Base-by-base conservation (phyloP, 2,329 filamentous ascomycete species). In the Stachybotrys elegans region DNA sequence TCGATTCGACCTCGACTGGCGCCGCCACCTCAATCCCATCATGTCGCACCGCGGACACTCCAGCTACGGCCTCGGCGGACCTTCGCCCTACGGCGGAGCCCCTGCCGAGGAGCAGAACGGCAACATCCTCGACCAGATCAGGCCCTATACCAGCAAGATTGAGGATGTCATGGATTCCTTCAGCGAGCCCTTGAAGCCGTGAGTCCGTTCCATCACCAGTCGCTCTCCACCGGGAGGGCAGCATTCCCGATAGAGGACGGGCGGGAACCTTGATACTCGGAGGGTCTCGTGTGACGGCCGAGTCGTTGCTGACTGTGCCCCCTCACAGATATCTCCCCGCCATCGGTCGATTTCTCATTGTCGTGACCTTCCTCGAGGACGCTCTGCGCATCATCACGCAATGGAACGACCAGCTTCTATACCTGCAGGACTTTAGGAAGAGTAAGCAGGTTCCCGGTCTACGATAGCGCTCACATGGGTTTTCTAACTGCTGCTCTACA, bases 341-440 rank as follows among this genome's bases (percentile, higher is more conserved):
- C 53, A 92, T 98, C 72, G 93, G 93, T 54, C 88, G 93, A 55
- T 97, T 97, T 69, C 71, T 98, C 55, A 98, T 98, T 57, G 93
- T 98, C 45, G 93, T 97, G 43, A 98, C 93, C 50, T 98, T 98
- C 72, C 77, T 98, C 57, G 93, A 98, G 70, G 93, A 98, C 73
- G 89, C 91, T 40, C 75, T 98, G 50, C 83, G 93, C 64, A 98
- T 98, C 69, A 75, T 97, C 57, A 98, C 93, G 55, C 93, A 98
- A 82, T 98, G 93, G 91, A 83, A 66, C 62, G 93, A 97, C 65
- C 93, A 98, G 75, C 79, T 98, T 48, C 75, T 87, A 48, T 98
- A 97, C 67, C 82, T 98, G 43, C 84, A 86, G 65, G 88, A 95
- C 58, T 97, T 94, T 76, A 80, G 92, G 63, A 79, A 88, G 66